Evolutionary conservation across 192 early-diverging fungal genomes (phyloP).

Genomic region (Dimargaris xerosporica): DNA sequence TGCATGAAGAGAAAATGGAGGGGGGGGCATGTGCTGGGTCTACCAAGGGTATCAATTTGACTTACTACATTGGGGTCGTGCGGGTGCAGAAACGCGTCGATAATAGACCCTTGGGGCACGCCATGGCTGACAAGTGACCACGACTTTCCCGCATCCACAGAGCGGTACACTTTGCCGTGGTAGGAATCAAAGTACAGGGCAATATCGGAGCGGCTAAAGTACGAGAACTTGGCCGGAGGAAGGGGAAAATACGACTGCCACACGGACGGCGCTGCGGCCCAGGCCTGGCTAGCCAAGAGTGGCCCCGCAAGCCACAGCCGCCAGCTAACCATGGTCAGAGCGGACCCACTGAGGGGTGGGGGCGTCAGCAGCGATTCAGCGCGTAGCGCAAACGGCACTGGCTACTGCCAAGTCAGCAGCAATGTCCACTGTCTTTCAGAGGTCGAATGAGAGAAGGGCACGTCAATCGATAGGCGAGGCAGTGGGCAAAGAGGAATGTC

Average conservation of each 20-base stretch:
- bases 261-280: too few relatives aligned
- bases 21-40: not conserved
- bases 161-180: not conserved
- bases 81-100: slow-evolving; percentile 16
- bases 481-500: too few relatives aligned
- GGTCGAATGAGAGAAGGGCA: too few relatives aligned
- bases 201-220: slow-evolving; percentile 1
- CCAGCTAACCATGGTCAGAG: too few relatives aligned
- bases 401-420: too few relatives aligned
- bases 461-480: too few relatives aligned
- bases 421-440: too few relatives aligned
- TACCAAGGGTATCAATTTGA: not conserved
- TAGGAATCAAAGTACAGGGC: slow-evolving; percentile 6
- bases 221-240: not conserved
- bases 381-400: too few relatives aligned
- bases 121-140: not conserved
- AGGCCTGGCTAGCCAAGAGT: too few relatives aligned
- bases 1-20: not conserved
- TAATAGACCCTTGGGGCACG: slow-evolving; percentile 1
- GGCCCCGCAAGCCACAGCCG: too few relatives aligned
- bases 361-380: too few relatives aligned
- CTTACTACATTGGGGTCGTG: slow-evolving; percentile 8
- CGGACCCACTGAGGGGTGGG: too few relatives aligned
- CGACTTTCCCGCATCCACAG: slow-evolving; percentile 9
- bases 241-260: not conserved